These are phyloP conservation scores for Linderina pennispora DNA, from an alignment of 192 early-diverging fungal genomes.

Conservation along the genomic window DNA sequence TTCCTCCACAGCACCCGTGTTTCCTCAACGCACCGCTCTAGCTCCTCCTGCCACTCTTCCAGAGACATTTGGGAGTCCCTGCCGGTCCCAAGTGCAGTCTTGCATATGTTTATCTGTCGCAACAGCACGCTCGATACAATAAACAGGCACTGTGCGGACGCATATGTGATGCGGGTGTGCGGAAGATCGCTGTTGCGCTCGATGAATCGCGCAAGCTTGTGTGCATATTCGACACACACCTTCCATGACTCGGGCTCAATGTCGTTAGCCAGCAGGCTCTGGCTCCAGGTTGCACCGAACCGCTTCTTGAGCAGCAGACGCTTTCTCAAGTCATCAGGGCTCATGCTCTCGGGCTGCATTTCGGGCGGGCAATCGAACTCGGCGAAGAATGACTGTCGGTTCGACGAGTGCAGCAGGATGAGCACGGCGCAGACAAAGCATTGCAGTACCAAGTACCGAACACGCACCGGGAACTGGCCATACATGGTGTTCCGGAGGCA, in stretches of 20 bases:
- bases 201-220: neutral
- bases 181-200: neutral
- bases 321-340: neutral
- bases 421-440: slow-evolving; percentile 10
- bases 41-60: neutral
- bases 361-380: neutral
- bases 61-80: neutral
- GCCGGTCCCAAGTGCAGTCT: neutral
- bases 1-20: neutral
- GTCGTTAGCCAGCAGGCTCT: neutral
- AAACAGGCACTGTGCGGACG: neutral
- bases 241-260: neutral
- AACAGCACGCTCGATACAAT: neutral
- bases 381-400: slow-evolving; percentile 33
- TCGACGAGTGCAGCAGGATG: slow-evolving; percentile 21
- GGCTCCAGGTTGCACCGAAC: neutral
- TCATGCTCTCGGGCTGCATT: neutral
- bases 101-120: neutral
- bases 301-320: neutral
- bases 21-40: neutral
- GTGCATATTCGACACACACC: neutral
- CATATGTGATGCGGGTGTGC: neutral
- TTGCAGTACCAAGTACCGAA: slow-evolving; percentile 25
- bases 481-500: slow-evolving; percentile 18
- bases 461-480: slow-evolving; percentile 12